These are phyloP conservation scores for Fusarium sp. DNA, from an alignment of 2,329 filamentous ascomycete species.

Conservation along the genomic window DNA sequence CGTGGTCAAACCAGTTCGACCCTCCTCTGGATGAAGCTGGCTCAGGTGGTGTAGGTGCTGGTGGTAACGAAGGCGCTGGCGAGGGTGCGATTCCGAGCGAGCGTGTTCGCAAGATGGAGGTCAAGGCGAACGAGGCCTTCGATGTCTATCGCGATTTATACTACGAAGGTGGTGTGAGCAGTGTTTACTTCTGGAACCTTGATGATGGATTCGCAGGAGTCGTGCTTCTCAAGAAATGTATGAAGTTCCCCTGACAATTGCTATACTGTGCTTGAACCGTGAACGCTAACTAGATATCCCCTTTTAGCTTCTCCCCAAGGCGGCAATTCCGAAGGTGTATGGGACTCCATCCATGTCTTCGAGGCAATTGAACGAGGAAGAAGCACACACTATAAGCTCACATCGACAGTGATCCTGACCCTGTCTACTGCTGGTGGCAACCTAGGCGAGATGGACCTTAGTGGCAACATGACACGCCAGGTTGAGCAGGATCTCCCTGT, in stretches of 20 bases:
- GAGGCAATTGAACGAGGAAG: constrained; percentile 93
- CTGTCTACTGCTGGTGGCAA: constrained; percentile 69
- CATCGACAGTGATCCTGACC: constrained; percentile 93
- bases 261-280: not conserved
- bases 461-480: constrained; percentile 97
- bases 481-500: constrained; percentile 91
- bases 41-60: constrained; percentile 60
- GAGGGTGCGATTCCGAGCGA: constrained; percentile 92
- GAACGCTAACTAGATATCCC: constrained; percentile 17
- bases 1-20: constrained; percentile 99
- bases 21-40: constrained; percentile 79
- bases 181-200: constrained; percentile 97
- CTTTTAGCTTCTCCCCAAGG: constrained; percentile 70
- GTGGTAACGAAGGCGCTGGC: constrained; percentile 68
- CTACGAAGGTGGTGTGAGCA: constrained; percentile 95
- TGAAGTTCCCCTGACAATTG: constrained; percentile 36
- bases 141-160: constrained; percentile 97
- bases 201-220: constrained; percentile 98
- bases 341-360: constrained; percentile 99
- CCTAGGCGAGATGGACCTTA: constrained; percentile 88
- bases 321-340: constrained; percentile 78
- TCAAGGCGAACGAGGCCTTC: constrained; percentile 94
- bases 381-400: constrained; percentile 96
- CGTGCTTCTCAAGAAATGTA: constrained; percentile 93
- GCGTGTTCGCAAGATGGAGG: constrained; percentile 90